Evolutionary conservation across 2,329 filamentous ascomycete species (phyloP), one percentile per base, ranked within the genome.

Genomic region (Ophiognomonia clavigignenti-juglandacearum): DNA sequence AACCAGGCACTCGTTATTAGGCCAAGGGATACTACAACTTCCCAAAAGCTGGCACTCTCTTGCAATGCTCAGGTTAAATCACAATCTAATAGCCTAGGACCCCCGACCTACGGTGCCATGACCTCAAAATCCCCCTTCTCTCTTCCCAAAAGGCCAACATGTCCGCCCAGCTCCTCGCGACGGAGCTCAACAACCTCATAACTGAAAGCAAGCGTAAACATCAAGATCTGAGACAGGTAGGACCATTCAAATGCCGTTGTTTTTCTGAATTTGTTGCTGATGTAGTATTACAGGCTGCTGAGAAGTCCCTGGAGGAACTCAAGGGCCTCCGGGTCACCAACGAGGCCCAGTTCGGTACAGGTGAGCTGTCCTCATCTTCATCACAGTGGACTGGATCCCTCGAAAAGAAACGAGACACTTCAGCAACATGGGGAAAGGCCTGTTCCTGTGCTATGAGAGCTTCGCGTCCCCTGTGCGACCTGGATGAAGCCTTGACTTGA

Each of bases 191-290:
- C 61, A 95, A 88, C 70, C 81, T 96, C 64, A 85, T 96, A 59
- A 88, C 95, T 67, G 93, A 98, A 73, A 93, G 91, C 64, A 97
- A 95, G 70, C 82, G 92, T 60, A 97, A 95, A 69, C 86, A 96
- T 66, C 82, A 86, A 57, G 93, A 97, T 60, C 75, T 98, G 44
- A 83, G 87, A 72, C 87, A 86, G 77, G 86, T 85, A 69, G 19
- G 29, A 6, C 8, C n/a, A n/a, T n/a, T n/a, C n/a, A n/a, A n/a
- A n/a, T n/a, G n/a, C n/a, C n/a, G n/a, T n/a, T n/a, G n/a, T n/a
- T n/a, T n/a, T n/a, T n/a, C n/a, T n/a, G n/a, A n/a, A n/a, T n/a
- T n/a, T n/a, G n/a, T n/a, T n/a, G n/a, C 36, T 35, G 23, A 53
- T 13, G 5, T 26, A 18, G 16, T 39, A 16, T 51, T 18, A 40